Evolutionary conservation across 129 eudicot species (phyloP).

Genomic region (Escallonia rubra): DNA sequence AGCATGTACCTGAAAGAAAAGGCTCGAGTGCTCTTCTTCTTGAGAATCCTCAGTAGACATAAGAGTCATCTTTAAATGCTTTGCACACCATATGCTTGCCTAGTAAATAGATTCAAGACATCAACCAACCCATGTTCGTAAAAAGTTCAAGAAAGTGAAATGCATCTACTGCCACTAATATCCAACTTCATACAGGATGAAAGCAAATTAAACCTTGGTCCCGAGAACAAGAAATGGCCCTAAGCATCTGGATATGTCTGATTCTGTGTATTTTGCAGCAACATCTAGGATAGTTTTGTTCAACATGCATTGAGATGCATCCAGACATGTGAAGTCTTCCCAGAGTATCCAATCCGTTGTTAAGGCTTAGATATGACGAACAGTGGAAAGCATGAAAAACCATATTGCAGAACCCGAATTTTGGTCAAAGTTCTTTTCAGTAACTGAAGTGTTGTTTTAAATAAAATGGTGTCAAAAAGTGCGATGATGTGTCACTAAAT

Average conservation of each 20-base stretch:
- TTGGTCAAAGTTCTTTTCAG: neutral
- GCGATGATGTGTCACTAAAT: neutral
- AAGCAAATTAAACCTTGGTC: constrained; percentile 39
- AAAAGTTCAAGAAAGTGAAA: constrained; percentile 7
- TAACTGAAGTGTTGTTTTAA: neutral
- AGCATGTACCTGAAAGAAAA: constrained; percentile 63
- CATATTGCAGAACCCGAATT: neutral
- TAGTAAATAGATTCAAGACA: constrained; percentile 14
- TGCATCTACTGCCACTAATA: neutral
- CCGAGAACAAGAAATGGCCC: constrained; percentile 56
- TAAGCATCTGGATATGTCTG: constrained; percentile 44
- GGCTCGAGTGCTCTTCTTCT: constrained; percentile 68
- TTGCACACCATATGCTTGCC: constrained; percentile 83
- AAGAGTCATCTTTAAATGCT: constrained; percentile 91
- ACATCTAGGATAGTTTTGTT: constrained; percentile 77
- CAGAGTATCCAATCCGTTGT: constrained; percentile 60
- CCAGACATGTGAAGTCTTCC: constrained; percentile 96
- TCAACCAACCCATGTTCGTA: neutral
- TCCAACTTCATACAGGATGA: neutral
- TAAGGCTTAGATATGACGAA: constrained; percentile 29
- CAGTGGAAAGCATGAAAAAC: neutral
- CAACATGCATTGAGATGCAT: constrained; percentile 80
- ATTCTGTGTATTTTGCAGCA: constrained; percentile 59
- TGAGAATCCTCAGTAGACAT: constrained; percentile 81
- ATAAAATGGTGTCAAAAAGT: neutral